Evolutionary conservation across 306 rosid species (phyloP), one percentile per base, ranked within the genome.

Genomic region (Gillenia trifoliata): DNA sequence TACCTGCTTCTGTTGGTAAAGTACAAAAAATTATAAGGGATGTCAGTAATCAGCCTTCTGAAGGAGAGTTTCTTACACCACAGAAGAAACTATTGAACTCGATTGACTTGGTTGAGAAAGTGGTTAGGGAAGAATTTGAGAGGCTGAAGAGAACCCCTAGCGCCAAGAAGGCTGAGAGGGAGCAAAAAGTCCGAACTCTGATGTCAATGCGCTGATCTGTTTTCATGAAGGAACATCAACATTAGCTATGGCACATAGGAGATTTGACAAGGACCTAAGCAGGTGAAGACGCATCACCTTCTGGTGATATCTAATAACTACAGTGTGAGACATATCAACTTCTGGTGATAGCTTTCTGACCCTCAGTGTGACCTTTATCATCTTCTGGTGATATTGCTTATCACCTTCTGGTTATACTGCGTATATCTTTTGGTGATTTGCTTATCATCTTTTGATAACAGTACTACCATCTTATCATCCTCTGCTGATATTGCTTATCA

Each of bases 131-230:
- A 70, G 96, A 91, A 40, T 31, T 91, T 45, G 81, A 82, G 78
- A 91, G 83, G 65, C 81, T 89, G 43, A 86, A 82, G 77, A 80
- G 83, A 63, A 89, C 98, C 1, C 94, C 97, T 0, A 79, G 79
- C 3, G 98, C 97, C 0, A 91, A 86, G 83, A 89, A 77, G 64
- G 94, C 90, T 0, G 98, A 91, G 77, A 86, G 96, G 45, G 89
- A 91, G 47, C 88, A 80, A 64, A 73, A 85, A 11, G 88, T 91
- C 4, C 83, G 86, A 0, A 91, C 96, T 0, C 75, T 93, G 79
- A 89, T 89, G 98, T 87, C 98, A 1, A 87, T 93, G 96, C 91
- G 98, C 67, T 93, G 84, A 88, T 64, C 86, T 64, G 45, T 17
- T 22, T 63, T 62, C 3, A 70, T n/a, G 26, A 29, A 43, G 26